Evolutionary conservation across 2,329 filamentous ascomycete species (phyloP).

Genomic region (Fusarium proliferatum): DNA sequence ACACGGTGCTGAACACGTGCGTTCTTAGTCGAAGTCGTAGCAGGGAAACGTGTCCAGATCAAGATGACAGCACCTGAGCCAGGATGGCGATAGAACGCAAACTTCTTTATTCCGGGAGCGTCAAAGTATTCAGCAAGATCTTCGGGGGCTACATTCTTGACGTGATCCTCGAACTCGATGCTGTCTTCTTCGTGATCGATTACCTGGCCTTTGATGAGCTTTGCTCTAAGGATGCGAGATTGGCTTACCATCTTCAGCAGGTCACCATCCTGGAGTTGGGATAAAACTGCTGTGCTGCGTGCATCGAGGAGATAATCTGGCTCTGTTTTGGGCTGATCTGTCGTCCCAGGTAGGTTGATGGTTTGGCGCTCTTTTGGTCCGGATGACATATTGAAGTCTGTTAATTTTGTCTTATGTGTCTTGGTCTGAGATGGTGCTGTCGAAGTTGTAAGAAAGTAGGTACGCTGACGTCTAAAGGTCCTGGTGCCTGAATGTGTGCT

Average conservation of each 20-base stretch:
- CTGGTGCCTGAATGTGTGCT: background rate
- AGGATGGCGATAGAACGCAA: slow-evolving; percentile 12
- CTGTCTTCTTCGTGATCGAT: background rate
- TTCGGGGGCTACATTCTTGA: background rate
- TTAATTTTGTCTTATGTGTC: background rate
- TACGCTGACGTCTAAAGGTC: fast-evolving
- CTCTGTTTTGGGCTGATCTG: background rate
- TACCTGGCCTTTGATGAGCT: background rate
- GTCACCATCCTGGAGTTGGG: slow-evolving; percentile 10
- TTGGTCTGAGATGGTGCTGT: background rate
- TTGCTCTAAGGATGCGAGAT: fast-evolving
- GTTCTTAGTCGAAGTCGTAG: slow-evolving; percentile 1
- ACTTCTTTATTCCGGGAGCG: background rate
- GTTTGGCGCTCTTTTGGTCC: background rate
- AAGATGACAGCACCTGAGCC: slow-evolving; percentile 2
- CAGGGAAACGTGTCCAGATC: slow-evolving; percentile 19
- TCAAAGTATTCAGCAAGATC: background rate
- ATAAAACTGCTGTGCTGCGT: background rate
- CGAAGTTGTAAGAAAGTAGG: background rate
- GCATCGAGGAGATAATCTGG: background rate
- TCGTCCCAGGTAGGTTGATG: background rate
- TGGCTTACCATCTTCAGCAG: slow-evolving; percentile 9
- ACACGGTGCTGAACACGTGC: slow-evolving; percentile 1
- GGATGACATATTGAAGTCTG: background rate
- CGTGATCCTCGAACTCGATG: background rate